Conservation (phyloP, 2,329 filamentous ascomycete genomes). For the Venturia oleaginea region DNA sequence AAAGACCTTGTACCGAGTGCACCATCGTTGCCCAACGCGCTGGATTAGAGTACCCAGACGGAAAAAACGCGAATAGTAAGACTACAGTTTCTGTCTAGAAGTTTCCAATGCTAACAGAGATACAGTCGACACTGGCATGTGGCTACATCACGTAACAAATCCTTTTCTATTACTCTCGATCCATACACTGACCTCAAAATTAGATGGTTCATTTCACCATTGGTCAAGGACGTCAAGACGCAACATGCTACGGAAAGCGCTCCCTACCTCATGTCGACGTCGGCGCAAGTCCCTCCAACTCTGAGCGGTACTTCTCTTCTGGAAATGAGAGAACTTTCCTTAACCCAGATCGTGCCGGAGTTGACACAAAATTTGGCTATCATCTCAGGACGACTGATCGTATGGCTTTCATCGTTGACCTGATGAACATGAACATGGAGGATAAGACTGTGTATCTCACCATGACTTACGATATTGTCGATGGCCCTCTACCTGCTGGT, state of each 20-base stretch:
- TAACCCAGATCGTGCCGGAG: neutral
- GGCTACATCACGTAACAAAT: slow-evolving; percentile 20
- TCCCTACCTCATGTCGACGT: slow-evolving; percentile 12
- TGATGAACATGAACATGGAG: slow-evolving; percentile 14
- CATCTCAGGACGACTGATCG: slow-evolving; percentile 7
- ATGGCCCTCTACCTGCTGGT: neutral
- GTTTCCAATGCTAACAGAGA: neutral
- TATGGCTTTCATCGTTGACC: slow-evolving; percentile 13
- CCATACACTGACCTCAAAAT: neutral
- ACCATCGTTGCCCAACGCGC: slow-evolving; percentile 7
- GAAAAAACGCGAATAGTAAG: slow-evolving; percentile 12
- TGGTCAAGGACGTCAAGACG: slow-evolving; percentile 9
- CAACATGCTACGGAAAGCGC: slow-evolving; percentile 5
- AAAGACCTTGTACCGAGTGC: slow-evolving; percentile 10
- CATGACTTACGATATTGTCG: slow-evolving; percentile 13
- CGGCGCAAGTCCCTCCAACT: slow-evolving; percentile 10
- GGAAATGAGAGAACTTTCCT: slow-evolving; percentile 12
- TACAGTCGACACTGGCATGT: neutral
- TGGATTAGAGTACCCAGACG: slow-evolving; percentile 11
- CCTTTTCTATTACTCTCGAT: neutral
- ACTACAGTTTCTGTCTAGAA: neutral
- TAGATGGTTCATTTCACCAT: slow-evolving; percentile 11
- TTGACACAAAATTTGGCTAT: slow-evolving; percentile 5
- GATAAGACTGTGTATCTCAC: slow-evolving; percentile 11
- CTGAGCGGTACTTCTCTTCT: slow-evolving; percentile 11